These are phyloP conservation scores for Salvia splendens DNA, from an alignment of 257 asterid species.

Conservation along the genomic window DNA sequence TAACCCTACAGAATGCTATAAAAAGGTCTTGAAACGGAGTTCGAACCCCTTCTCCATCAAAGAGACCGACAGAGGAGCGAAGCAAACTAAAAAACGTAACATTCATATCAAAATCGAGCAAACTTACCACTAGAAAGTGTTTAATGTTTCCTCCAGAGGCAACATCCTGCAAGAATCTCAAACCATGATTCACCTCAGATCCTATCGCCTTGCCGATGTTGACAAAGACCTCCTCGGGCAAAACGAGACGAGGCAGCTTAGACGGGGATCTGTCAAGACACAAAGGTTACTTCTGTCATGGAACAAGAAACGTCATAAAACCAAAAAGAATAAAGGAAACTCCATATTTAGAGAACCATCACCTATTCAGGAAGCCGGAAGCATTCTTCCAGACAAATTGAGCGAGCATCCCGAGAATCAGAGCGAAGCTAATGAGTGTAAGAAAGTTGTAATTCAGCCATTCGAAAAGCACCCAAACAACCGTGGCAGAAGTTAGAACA, in stretches of 20 bases:
- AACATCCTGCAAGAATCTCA: slow-evolving; percentile 65
- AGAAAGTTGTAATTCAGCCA: slow-evolving; percentile 88
- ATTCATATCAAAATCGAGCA: neutral
- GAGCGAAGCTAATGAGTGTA: slow-evolving; percentile 56
- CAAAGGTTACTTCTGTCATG: slow-evolving; percentile 29
- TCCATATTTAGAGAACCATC: neutral
- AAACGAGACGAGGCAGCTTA: slow-evolving; percentile 55
- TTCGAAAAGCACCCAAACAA: slow-evolving; percentile 75
- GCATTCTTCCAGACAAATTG: slow-evolving; percentile 72
- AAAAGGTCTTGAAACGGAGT: neutral
- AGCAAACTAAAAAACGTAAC: neutral
- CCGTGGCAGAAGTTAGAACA: slow-evolving; percentile 58
- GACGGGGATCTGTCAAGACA: slow-evolving; percentile 48
- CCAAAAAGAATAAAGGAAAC: neutral
- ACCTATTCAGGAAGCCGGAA: slow-evolving; percentile 57
- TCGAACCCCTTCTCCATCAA: neutral
- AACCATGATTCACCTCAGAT: slow-evolving; percentile 55
- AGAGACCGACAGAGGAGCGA: neutral
- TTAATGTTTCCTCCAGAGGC: slow-evolving; percentile 63
- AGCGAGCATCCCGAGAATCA: slow-evolving; percentile 54
- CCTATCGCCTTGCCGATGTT: slow-evolving; percentile 60
- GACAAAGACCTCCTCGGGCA: slow-evolving; percentile 61
- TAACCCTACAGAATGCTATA: neutral
- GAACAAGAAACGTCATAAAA: neutral
- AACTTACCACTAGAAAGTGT: slow-evolving; percentile 63